Conservation (phyloP, 2,329 filamentous ascomycete species). For the Trichoderma koningii region DNA sequence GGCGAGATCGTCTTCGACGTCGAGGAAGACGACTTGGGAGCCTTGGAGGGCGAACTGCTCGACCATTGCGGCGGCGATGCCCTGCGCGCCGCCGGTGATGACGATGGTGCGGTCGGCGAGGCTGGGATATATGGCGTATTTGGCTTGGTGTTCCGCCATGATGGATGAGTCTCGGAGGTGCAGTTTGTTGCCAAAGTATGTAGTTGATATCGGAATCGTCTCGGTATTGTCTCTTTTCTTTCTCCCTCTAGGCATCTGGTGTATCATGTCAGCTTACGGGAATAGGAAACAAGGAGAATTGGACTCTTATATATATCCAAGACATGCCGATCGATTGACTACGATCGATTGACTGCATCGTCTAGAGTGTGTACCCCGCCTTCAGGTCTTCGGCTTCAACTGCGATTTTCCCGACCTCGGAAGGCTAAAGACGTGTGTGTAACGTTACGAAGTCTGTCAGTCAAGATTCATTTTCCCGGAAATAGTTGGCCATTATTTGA, state of each 20-base stretch:
- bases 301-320: background rate
- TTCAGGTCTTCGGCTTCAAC: background rate
- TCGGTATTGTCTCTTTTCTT: too few species aligned
- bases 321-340: constrained; percentile 3
- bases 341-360: background rate
- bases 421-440: constrained; percentile 11
- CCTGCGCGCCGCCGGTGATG: constrained; percentile 50
- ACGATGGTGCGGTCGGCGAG: constrained; percentile 45
- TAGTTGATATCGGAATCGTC: too few species aligned
- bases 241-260: background rate
- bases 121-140: constrained; percentile 46
- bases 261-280: background rate
- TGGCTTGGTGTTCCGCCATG: constrained; percentile 22
- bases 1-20: constrained; percentile 32
- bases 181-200: background rate
- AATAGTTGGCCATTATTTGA: background rate
- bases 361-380: constrained; percentile 6
- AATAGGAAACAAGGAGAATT: background rate
- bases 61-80: constrained; percentile 50
- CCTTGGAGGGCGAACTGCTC: constrained; percentile 49
- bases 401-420: background rate
- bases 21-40: constrained; percentile 49
- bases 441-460: constrained; percentile 15
- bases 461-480: background rate
- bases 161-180: background rate